These are phyloP conservation scores for Halenospora varia DNA, from an alignment of 495 filamentous ascomycete genomes.

Conservation along the genomic window DNA sequence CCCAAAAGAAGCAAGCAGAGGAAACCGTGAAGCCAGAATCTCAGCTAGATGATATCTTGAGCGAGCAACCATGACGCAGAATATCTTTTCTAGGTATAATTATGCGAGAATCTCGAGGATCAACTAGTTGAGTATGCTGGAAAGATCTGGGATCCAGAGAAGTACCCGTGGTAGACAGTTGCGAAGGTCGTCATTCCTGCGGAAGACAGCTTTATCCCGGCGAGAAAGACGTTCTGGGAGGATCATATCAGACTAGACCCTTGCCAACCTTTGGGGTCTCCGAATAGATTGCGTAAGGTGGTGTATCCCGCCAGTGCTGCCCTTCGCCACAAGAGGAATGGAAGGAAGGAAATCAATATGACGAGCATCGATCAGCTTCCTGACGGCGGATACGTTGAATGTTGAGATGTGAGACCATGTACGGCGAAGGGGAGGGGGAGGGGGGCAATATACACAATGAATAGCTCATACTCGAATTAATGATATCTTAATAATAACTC, in stretches of 20 bases:
- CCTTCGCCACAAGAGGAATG: constrained; percentile 17
- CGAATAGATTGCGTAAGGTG: constrained; percentile 41
- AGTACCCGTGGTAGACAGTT: constrained; percentile 45
- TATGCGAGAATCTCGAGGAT: constrained; percentile 42
- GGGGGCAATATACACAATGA: no score
- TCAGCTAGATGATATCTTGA: constrained; percentile 35
- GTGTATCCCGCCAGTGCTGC: constrained; percentile 9
- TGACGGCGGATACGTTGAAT: constrained; percentile 19
- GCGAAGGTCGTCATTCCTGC: constrained; percentile 39
- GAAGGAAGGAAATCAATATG: constrained; percentile 9
- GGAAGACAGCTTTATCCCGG: constrained; percentile 41
- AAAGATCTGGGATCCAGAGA: constrained; percentile 42
- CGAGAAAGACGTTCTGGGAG: constrained; percentile 41
- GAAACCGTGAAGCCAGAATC: constrained; percentile 36
- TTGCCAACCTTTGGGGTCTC: constrained; percentile 39
- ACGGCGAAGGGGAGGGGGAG: no score
- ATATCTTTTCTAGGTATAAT: constrained; percentile 42
- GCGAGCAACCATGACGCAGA: constrained; percentile 38
- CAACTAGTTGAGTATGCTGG: constrained; percentile 47
- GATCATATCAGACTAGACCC: constrained; percentile 43
- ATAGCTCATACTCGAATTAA: no score
- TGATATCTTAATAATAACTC: no score
- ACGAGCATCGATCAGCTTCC: constrained; percentile 16
- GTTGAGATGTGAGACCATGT: not conserved
- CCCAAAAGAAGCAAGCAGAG: constrained; percentile 33